These are phyloP conservation scores for Entomortierella parvispora DNA, from an alignment of 192 early-diverging fungal genomes.

Conservation along the genomic window DNA sequence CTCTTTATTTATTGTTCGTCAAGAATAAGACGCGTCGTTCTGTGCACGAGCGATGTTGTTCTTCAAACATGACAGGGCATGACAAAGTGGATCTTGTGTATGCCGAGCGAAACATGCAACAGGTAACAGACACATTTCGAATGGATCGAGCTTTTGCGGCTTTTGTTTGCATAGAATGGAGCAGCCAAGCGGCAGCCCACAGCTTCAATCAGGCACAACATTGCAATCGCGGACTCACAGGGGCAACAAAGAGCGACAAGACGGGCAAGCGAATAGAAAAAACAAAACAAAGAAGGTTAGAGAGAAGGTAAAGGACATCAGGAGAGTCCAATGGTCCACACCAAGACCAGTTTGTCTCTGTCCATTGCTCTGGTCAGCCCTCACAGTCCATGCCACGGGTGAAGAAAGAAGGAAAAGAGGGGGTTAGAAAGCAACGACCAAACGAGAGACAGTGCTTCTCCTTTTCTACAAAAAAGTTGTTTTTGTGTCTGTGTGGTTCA, in stretches of 20 bases:
- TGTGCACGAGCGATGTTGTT: too few species aligned
- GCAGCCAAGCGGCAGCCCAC: not conserved
- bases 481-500: slow-evolving; percentile 5
- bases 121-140: not conserved
- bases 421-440: not conserved
- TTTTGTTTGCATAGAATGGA: not conserved
- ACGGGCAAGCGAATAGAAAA: not conserved
- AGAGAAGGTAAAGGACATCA: not conserved
- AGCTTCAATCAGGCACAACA: too few species aligned
- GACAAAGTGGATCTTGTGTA: too few species aligned
- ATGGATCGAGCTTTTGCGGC: too few species aligned
- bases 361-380: not conserved
- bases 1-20: too few species aligned
- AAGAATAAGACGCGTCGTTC: too few species aligned
- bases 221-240: not conserved
- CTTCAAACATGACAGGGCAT: too few species aligned
- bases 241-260: not conserved
- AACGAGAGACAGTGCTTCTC: not conserved
- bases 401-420: slow-evolving; percentile 1
- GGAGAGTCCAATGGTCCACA: too few species aligned
- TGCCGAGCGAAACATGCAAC: not conserved
- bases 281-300: not conserved
- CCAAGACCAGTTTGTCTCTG: too few species aligned
- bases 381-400: not conserved
- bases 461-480: not conserved